Evolutionary conservation across 352 stramenopile species (phyloP), one percentile per base, ranked within the genome.

Genomic region (Globisporangium sylvaticum): DNA sequence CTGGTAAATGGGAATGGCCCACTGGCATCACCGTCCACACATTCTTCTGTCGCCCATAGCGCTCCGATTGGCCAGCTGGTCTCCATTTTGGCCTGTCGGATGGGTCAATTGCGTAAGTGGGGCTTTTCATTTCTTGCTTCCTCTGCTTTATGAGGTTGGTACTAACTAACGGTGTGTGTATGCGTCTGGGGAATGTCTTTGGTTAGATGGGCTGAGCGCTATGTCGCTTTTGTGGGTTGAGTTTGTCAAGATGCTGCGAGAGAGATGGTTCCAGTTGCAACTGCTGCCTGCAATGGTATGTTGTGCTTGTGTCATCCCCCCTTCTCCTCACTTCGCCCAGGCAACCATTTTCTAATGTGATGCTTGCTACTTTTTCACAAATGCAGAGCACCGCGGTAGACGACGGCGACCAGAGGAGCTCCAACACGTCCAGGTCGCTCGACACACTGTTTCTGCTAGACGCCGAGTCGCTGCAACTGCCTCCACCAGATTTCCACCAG

Each of bases 141-240:
- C 22, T 34, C 24, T 57, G 12, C 22, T 34, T 9, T 9, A 10
- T 10, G 48, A 6, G 9, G 18, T 44, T 59, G 29, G 27, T 58
- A 42, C 29, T 20, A n/a, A n/a, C 14, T 48, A 1, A 18, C 1
- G 5, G 15, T 48, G 8, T 48, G 42, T 48, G 42, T 48, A 37
- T 24, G 20, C 58, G 9, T 46, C 7, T 31, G 18, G 27, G 22
- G 44, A 18, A 18, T 54, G 18, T 31, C 63, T 25, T 68, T 50
- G 5, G 25, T 20, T 64, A 95, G 87, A 90, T 56, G 74, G 83
- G 0, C 74, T 95, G 15, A 88, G 89, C 55, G 81, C 80, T 2
- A 91, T 93, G 83, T 87, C 80, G 4, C 67, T 91, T 24, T 58
- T 95, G 42, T 95, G 87, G 87, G 83, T 93, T 20, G 84, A 95